Percentiles rank a stretch among this genome's conserved stretches.
Evolutionary conservation across 78 protist species (phyloP).

Genomic region (Cavenderia fasciculata): DNA sequence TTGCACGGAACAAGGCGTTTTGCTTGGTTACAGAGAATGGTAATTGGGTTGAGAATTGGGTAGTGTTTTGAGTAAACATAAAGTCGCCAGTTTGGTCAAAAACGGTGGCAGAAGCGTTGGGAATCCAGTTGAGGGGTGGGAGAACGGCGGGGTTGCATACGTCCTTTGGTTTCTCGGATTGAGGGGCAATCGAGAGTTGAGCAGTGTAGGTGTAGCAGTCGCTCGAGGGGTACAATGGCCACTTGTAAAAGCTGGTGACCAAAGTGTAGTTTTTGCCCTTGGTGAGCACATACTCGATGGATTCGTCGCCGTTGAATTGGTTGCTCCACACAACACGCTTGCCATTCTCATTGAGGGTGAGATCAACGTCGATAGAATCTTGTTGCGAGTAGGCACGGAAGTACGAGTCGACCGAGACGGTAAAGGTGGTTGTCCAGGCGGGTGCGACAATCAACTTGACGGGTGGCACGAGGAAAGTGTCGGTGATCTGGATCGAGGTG

Average conservation of each 20-base stretch:
- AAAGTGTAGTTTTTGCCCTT: not conserved
- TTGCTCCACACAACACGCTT: conserved; percentile 12
- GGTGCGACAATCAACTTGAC: not conserved
- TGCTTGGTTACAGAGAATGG: conserved; percentile 15
- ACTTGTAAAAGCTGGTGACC: conserved; percentile 7
- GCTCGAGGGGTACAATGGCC: not conserved
- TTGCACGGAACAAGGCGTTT: conserved; percentile 29
- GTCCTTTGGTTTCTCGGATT: conserved; percentile 29
- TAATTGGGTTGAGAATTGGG: not conserved
- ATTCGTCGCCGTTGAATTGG: conserved; percentile 24
- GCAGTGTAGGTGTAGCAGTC: conserved; percentile 7
- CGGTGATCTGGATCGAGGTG: conserved; percentile 28
- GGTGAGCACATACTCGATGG: conserved; percentile 11
- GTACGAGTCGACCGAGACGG: not conserved
- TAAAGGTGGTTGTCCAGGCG: not conserved
- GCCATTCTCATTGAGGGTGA: conserved; percentile 13
- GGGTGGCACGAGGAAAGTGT: conserved; percentile 30
- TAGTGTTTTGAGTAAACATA: not conserved
- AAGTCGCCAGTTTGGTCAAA: not conserved
- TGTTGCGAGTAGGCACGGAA: conserved; percentile 28
- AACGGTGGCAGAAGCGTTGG: not conserved
- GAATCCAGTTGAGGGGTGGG: not conserved
- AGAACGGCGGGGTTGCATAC: not conserved
- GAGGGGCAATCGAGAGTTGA: conserved; percentile 24
- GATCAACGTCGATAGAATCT: conserved; percentile 26